Evolutionary conservation across 75 land plant genomes (phyloP), one percentile per base, ranked within the genome.

Genomic region (Picea sitchensis): DNA sequence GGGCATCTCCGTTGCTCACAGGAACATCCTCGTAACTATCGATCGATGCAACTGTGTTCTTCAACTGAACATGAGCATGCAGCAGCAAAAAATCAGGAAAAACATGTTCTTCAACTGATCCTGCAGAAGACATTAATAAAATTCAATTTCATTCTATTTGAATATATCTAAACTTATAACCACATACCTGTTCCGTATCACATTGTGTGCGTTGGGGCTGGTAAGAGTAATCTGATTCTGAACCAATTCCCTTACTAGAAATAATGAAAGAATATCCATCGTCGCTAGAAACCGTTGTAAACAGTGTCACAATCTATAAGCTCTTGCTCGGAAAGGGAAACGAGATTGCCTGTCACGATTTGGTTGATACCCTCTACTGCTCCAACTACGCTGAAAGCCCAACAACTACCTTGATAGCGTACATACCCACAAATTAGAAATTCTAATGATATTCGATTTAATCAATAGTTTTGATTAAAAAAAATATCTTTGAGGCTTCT

Each of bases 11-110:
- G 58, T 84, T 79, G 58, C 84, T 91, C 56, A 21, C 62, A 13
- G 91, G 93, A 77, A 91, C 91, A 65, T 93, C 93, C 78, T 87
- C 75, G 64, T 88, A 89, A 1, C 88, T 87, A 65, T 72, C 79
- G 11, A 93, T 91, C 14, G 84, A 89, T 13, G 87, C 90, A 17
- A 83, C 78, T 4, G 73, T 83, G 23, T 62, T 5, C 26, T 26
- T 26, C 26, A 26, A 26, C 26, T 26, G 26, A 26, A 26, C 26
- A 26, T 26, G 26, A 26, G 26, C 26, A 26, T 26, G 26, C 26
- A 26, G 26, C 26, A 26, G 26, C 26, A 26, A 26, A 26, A 26
- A 0, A 26, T 63, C 32, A 5, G 65, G 26, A 63, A 63, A 11
- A 12, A 17, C 21, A 23, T 14, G 14, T 17, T 31, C 21, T 2